These are phyloP conservation scores for Colletotrichum tabaci DNA, from an alignment of 2,329 filamentous ascomycete genomes.

Conservation along the genomic window DNA sequence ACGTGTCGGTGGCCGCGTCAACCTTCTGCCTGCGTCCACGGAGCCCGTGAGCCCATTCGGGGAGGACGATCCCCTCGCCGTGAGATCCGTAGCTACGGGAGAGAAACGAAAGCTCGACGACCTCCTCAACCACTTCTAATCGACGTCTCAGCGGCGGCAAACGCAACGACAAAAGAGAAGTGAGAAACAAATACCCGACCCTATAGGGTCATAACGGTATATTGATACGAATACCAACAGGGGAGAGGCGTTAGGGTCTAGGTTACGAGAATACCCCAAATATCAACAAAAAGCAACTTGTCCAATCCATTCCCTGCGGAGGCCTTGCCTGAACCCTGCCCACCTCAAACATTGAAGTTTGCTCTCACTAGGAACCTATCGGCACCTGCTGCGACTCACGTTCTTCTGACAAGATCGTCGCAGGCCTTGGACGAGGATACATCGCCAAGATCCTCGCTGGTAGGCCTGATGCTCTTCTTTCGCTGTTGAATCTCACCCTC, in stretches of 20 bases:
- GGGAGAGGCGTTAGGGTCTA: constrained; percentile 31
- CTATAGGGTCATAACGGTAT: not conserved
- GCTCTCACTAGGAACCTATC: not conserved
- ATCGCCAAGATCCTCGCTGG: constrained; percentile 28
- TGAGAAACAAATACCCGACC: not conserved
- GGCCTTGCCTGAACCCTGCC: too few species aligned
- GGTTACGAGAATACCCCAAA: constrained; percentile 33
- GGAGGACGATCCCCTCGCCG: constrained; percentile 45
- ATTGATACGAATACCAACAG: not conserved
- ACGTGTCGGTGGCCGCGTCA: constrained; percentile 70
- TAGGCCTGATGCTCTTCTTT: constrained; percentile 52
- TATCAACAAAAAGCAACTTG: not conserved
- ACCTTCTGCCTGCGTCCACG: constrained; percentile 51
- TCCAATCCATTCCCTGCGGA: not conserved
- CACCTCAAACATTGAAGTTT: not conserved
- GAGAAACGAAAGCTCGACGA: constrained; percentile 60
- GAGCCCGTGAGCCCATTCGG: constrained; percentile 38
- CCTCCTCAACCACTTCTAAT: constrained; percentile 55
- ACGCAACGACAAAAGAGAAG: not conserved
- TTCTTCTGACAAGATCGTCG: not conserved
- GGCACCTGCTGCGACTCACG: not conserved
- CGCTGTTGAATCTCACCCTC: constrained; percentile 51
- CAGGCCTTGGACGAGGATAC: not conserved
- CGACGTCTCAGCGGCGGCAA: too few species aligned
- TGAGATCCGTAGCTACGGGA: constrained; percentile 55